These are phyloP conservation scores for Neurospora sp. DNA, from an alignment of 495 filamentous ascomycete species.

Conservation along the genomic window DNA sequence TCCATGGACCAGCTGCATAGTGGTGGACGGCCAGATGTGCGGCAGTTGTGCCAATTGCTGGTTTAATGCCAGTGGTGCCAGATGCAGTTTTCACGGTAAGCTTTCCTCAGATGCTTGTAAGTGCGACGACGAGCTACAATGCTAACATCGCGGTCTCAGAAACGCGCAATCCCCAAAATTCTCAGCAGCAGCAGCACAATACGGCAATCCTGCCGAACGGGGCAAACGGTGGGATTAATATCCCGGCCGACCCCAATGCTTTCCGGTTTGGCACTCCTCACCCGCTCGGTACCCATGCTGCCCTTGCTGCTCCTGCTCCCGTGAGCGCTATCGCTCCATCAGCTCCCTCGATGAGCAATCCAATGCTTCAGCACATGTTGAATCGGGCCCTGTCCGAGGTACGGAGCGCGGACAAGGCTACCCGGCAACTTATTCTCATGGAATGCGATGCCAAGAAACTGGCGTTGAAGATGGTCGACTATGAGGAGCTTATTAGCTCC, in stretches of 20 bases:
- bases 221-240: conserved; percentile 2
- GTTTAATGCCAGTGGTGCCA: conserved; percentile 41
- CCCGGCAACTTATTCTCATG: conserved; percentile 31
- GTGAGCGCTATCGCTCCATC: conserved; percentile 12
- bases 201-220: conserved; percentile 8
- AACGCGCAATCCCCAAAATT: conserved; percentile 16
- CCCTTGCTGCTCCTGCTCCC: conserved; percentile 4
- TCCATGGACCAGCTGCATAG: conserved; percentile 36
- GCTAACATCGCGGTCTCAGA: conserved; percentile 6
- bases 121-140: background rate
- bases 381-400: conserved; percentile 31
- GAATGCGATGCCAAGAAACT: conserved; percentile 33
- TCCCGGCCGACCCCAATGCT: conserved; percentile 15
- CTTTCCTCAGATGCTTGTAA: background rate
- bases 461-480: conserved; percentile 32
- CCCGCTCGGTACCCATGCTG: conserved; percentile 1
- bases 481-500: conserved; percentile 26
- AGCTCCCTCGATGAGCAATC: conserved; percentile 23
- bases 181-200: conserved; percentile 13
- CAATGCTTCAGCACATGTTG: conserved; percentile 27
- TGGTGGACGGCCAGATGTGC: conserved; percentile 43
- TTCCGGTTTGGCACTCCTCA: conserved; percentile 16
- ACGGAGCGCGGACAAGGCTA: conserved; percentile 29
- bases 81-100: conserved; percentile 44
- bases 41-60: conserved; percentile 44